Conservation (phyloP, 202 grass and related monocot genomes). For the Digitaria exilis region DNA sequence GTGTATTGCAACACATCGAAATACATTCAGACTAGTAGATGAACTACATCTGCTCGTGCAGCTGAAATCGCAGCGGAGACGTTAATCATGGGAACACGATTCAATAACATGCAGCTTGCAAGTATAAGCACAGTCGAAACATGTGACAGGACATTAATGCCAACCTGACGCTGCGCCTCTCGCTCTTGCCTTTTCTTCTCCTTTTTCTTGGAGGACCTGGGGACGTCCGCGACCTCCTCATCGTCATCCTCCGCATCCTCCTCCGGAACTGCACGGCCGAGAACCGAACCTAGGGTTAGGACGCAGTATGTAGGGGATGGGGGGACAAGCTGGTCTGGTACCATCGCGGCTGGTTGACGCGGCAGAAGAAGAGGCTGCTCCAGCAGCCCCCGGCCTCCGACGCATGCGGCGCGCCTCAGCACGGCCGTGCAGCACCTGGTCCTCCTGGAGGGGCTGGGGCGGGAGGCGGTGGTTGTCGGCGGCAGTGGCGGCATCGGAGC, state of each 20-base stretch:
- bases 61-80: neutral
- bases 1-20: neutral
- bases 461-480: conserved; percentile 43
- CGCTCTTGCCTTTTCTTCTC: conserved; percentile 94
- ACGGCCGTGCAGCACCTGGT: conserved; percentile 59
- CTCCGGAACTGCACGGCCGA: conserved; percentile 33
- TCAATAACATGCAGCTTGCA: neutral
- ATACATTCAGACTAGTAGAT: neutral
- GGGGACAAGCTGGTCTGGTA: conserved; percentile 1
- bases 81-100: neutral
- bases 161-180: conserved; percentile 72
- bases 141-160: neutral
- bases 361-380: conserved; percentile 43
- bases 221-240: conserved; percentile 62
- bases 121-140: neutral
- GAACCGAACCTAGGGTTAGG: conserved; percentile 10
- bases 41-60: neutral
- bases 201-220: conserved; percentile 78
- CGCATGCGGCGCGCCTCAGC: conserved; percentile 73
- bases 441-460: conserved; percentile 68
- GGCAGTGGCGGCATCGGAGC: conserved; percentile 46
- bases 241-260: conserved; percentile 56
- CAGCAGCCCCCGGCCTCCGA: conserved; percentile 58
- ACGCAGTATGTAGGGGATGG: neutral
- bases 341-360: conserved; percentile 65